Conservation (phyloP, 73 alveolate genomes). For the Paramecium sonneborni region DNA sequence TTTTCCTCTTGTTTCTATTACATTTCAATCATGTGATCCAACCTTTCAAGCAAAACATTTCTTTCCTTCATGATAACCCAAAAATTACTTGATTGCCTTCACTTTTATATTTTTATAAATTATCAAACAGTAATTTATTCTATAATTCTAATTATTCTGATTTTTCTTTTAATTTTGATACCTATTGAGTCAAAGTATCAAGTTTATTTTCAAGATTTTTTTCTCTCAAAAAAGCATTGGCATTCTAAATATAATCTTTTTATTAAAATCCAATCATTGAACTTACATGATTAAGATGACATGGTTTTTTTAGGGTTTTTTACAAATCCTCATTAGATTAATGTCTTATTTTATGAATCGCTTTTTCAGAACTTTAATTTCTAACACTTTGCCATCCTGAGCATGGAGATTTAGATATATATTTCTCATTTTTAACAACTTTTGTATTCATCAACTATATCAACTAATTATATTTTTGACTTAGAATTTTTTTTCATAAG, state of each 20-base stretch:
- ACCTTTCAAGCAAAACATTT: background rate
- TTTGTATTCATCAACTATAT: background rate
- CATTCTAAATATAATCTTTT: background rate
- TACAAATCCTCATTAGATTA: conserved; percentile 25
- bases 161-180: background rate
- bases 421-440: background rate
- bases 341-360: background rate
- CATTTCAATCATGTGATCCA: conserved; percentile 45
- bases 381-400: conserved; percentile 7
- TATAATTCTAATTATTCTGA: background rate
- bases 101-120: background rate
- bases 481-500: background rate
- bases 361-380: background rate
- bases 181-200: background rate
- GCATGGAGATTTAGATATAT: conserved; percentile 7
- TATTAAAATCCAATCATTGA: background rate
- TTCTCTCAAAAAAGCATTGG: background rate
- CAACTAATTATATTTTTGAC: background rate
- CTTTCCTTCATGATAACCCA: conserved; percentile 16
- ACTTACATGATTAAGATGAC: background rate
- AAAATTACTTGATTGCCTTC: conserved; percentile 11
- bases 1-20: background rate
- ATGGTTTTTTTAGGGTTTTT: background rate
- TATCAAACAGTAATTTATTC: conserved; percentile 17
- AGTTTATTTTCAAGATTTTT: conserved; percentile 22